Evolutionary conservation across 2,329 filamentous ascomycete species (phyloP).

Genomic region (Chaetomium sp.): DNA sequence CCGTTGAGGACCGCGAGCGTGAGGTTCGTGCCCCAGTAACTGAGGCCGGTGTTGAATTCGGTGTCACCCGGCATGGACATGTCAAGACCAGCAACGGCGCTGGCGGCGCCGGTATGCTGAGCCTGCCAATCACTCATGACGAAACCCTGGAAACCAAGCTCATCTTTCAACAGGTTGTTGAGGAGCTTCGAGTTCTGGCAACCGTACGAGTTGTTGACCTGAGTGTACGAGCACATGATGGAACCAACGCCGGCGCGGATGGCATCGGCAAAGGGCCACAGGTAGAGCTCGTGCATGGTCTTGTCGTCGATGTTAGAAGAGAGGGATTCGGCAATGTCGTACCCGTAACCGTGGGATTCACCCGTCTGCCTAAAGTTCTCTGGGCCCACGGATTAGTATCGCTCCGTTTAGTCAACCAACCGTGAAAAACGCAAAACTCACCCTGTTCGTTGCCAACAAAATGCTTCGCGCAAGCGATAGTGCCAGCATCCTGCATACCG

Average conservation of each 20-base stretch:
- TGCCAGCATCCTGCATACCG: constrained; percentile 72
- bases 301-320: constrained; percentile 52
- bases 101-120: constrained; percentile 61
- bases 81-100: constrained; percentile 67
- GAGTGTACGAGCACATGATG: constrained; percentile 52
- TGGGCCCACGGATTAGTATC: constrained; percentile 11
- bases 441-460: constrained; percentile 63
- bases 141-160: constrained; percentile 61
- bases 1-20: constrained; percentile 85
- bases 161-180: constrained; percentile 57
- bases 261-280: constrained; percentile 60
- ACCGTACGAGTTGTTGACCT: constrained; percentile 59
- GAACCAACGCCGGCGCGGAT: constrained; percentile 47
- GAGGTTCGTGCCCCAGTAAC: constrained; percentile 81
- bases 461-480: constrained; percentile 74
- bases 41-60: constrained; percentile 62
- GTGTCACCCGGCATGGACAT: constrained; percentile 90
- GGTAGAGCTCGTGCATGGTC: constrained; percentile 55
- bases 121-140: constrained; percentile 55
- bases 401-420: too few relatives aligned
- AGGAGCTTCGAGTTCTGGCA: constrained; percentile 60
- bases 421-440: constrained; percentile 17
- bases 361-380: constrained; percentile 65
- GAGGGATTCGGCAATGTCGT: constrained; percentile 52
- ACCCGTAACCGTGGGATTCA: constrained; percentile 52